These are phyloP conservation scores for Byssothecium circinans DNA, from an alignment of 2,329 filamentous ascomycete genomes.

Conservation along the genomic window DNA sequence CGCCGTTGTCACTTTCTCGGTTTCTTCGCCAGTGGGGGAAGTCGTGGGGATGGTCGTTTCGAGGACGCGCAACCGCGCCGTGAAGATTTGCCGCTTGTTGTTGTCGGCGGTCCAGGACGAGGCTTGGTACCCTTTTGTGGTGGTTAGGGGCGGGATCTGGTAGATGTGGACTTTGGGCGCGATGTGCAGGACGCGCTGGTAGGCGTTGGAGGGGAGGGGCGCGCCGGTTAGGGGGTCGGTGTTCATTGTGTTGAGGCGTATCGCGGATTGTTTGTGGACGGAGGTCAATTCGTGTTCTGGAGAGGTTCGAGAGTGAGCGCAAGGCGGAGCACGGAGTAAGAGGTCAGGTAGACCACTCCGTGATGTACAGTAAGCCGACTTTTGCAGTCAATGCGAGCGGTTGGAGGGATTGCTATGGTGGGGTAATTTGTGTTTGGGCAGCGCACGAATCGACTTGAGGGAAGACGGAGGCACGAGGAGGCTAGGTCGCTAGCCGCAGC, in stretches of 20 bases:
- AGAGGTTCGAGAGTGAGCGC: neutral
- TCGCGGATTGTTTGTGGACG: neutral
- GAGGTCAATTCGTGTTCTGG: neutral
- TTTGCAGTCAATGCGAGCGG: neutral
- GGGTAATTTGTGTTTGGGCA: neutral
- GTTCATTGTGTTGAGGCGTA: constrained; percentile 53
- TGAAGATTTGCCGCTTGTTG: constrained; percentile 76
- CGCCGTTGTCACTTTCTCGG: constrained; percentile 68
- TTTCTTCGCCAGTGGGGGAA: constrained; percentile 17
- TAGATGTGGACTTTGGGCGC: constrained; percentile 78
- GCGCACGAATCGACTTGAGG: constrained; percentile 4
- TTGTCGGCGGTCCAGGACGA: constrained; percentile 72
- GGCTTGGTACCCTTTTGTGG: constrained; percentile 77
- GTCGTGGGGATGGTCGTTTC: constrained; percentile 65
- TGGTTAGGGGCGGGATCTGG: constrained; percentile 77
- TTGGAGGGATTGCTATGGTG: neutral
- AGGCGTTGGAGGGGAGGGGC: constrained; percentile 71
- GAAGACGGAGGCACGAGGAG: neutral
- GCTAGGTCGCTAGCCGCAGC: constrained; percentile 23
- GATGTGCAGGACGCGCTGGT: constrained; percentile 82
- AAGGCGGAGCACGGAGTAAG: neutral
- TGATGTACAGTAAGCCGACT: neutral
- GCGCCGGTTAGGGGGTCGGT: constrained; percentile 71
- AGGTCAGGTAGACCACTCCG: neutral
- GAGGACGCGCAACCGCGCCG: constrained; percentile 75